phyloP scores from a whole-genome alignment of 1,284 basidiomycete species.

The Omphalotus olearius region DNA sequence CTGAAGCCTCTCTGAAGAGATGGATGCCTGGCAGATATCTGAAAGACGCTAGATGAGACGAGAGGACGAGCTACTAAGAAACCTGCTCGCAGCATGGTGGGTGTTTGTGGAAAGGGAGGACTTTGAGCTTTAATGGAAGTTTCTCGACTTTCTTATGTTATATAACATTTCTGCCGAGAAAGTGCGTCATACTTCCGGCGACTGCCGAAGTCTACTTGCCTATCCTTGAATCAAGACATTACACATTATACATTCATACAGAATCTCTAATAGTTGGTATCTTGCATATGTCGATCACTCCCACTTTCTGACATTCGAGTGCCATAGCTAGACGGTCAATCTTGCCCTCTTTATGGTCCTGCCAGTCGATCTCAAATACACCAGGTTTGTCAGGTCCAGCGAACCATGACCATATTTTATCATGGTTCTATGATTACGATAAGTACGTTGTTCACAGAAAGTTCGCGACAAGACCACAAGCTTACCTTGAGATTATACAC shows the following conservation, averaged over 20 bases:
- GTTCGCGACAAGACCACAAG: conserved; percentile 3
- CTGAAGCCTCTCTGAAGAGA: conserved; percentile 9
- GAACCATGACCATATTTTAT: conserved; percentile 56
- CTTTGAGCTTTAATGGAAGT: neutral
- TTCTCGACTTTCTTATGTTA: neutral
- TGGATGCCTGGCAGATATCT: neutral
- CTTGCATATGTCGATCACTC: conserved; percentile 47
- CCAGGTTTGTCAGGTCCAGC: conserved; percentile 45
- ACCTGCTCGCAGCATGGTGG: conserved; percentile 7
- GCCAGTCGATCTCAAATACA: conserved; percentile 67
- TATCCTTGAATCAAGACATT: neutral
- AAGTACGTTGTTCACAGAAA: neutral
- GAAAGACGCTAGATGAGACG: neutral
- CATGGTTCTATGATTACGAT: conserved; percentile 29
- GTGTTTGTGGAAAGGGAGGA: neutral
- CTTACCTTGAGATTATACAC: conserved; percentile 50
- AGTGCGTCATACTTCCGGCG: conserved; percentile 3
- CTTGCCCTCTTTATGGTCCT: conserved; percentile 27
- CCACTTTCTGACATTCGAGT: conserved; percentile 50
- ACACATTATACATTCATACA: neutral
- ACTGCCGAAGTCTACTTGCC: neutral
- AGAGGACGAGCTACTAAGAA: neutral
- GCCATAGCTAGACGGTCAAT: conserved; percentile 56
- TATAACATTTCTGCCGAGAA: conserved; percentile 1
- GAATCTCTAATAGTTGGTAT: conserved; percentile 28